A percentile compares a stretch with the other conserved stretches of the same genome.
These are phyloP conservation scores for Massariosphaeria phaeospora DNA, from an alignment of 495 filamentous ascomycete genomes.

Conservation along the genomic window DNA sequence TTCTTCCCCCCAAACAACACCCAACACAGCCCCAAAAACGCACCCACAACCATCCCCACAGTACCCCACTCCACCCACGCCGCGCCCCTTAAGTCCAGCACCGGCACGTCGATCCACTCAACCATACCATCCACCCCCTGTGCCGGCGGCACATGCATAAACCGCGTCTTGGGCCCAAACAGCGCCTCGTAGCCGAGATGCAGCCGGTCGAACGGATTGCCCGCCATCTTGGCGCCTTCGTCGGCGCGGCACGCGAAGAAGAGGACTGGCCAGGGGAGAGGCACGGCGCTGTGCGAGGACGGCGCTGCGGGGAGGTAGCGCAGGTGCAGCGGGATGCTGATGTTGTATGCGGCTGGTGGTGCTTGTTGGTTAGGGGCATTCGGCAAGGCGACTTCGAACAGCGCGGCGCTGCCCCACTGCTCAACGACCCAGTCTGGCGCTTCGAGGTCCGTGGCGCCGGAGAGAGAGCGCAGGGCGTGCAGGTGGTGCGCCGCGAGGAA, in stretches of 20 bases:
- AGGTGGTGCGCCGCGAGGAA: slow-evolving; percentile 75
- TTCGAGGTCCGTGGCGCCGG: slow-evolving; percentile 86
- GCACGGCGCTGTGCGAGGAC: slow-evolving; percentile 45
- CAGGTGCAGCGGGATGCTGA: slow-evolving; percentile 78
- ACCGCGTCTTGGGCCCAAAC: slow-evolving; percentile 74
- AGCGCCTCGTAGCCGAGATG: slow-evolving; percentile 83
- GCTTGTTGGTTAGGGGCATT: background rate
- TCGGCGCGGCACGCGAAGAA: slow-evolving; percentile 89
- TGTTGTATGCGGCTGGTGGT: slow-evolving; percentile 54
- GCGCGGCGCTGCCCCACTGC: slow-evolving; percentile 73
- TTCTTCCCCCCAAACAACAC: slow-evolving; percentile 37
- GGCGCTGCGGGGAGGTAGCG: slow-evolving; percentile 64
- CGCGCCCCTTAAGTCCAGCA: slow-evolving; percentile 59
- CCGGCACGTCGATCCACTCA: slow-evolving; percentile 65
- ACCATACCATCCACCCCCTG: slow-evolving; percentile 44
- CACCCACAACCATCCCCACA: slow-evolving; percentile 59
- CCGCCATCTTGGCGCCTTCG: slow-evolving; percentile 65
- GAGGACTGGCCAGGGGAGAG: slow-evolving; percentile 70
- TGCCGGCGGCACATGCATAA: slow-evolving; percentile 72
- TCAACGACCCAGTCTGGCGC: slow-evolving; percentile 75
- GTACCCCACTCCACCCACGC: slow-evolving; percentile 66
- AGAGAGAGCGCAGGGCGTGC: slow-evolving; percentile 58
- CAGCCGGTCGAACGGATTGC: slow-evolving; percentile 78
- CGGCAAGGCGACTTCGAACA: slow-evolving; percentile 68
- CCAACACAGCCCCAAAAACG: slow-evolving; percentile 72